Base-by-base conservation (phyloP, 768 basidiomycete genomes). In the Hygrocybe coccinea region DNA sequence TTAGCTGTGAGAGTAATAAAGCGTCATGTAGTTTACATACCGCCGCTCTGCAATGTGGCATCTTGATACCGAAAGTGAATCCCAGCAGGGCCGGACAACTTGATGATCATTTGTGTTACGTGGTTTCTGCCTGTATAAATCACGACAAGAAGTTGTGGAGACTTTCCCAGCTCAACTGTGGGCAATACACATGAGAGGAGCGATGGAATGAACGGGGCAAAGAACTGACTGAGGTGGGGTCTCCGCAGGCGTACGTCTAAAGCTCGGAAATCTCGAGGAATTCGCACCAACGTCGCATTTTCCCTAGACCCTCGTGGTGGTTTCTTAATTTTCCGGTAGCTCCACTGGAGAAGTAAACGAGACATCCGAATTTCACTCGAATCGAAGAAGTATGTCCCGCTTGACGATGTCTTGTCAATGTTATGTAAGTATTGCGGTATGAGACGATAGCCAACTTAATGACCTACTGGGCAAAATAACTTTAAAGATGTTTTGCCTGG, bases 71-170 rank as follows among this genome's bases (percentile, higher is more conserved):
- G 64, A 74, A 88, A 74, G 22, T 79, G 70, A 0, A 83, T 81
- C 12, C 79, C 79, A 37, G 83, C 77, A 2, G 82, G 45, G 7
- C 39, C 76, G 17, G 76, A 70, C 19, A 91, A 69, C 48, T 74
- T 80, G 43, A 91, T 60, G 8, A 70, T 76, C 12, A 81, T 79
- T 56, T 74, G 75, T 4, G 72, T 67, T n/a, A 89, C 63, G 21
- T 79, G 69, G 63, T 93, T 93, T 39, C 86, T 78, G 10, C 91
- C 87, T 10, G 85, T 83, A 14, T 75, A 79, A n/a, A 93, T 50
- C 2, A 73, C 70, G 29, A 89, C 69, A 55, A 79, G 73, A 15
- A 90, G 68, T 22, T 69, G 76, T 11, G 84, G 74, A 10, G 78
- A 70, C 56, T 75, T 74, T 24, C 85, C 87, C 14, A 91, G 80